Percentiles rank a stretch among this genome's conserved stretches.
Conservation (phyloP, 2,329 filamentous ascomycete genomes). For the Ceratocystis eucalypticola region DNA sequence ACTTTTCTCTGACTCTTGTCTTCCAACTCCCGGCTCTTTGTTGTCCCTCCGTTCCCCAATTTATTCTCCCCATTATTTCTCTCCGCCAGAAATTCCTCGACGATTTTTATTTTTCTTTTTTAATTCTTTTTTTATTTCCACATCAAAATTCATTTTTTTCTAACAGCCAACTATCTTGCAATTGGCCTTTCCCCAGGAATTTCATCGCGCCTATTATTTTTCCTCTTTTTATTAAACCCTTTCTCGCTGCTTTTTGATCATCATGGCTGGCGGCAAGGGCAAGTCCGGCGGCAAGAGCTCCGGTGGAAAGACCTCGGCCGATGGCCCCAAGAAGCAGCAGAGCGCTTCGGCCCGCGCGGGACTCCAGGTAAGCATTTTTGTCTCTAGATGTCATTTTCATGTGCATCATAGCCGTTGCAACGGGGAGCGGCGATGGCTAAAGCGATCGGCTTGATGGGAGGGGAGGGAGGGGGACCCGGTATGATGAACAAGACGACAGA, state of each 20-base stretch:
- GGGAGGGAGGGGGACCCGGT: too few relatives aligned
- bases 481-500: too few relatives aligned
- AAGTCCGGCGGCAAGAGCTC: conserved; percentile 82
- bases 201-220: conserved; percentile 4
- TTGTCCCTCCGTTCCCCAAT: neutral
- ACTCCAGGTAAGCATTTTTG: conserved; percentile 61
- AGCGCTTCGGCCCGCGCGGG: conserved; percentile 93
- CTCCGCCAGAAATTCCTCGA: neutral
- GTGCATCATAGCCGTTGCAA: neutral
- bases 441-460: neutral
- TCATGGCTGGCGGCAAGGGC: conserved; percentile 80
- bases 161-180: neutral
- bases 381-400: neutral
- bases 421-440: neutral
- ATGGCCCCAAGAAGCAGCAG: conserved; percentile 71
- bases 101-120: conserved; percentile 8
- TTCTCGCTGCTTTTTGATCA: conserved; percentile 13
- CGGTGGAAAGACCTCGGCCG: conserved; percentile 58
- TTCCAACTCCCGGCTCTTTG: neutral
- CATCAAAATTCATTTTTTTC: neutral
- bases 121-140: neutral
- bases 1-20: conserved; percentile 11
- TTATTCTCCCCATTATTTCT: neutral
- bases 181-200: neutral
- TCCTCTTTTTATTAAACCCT: conserved; percentile 9